phyloP scores from a whole-genome alignment of 768 basidiomycete species.

The Amyloporia xantha region DNA sequence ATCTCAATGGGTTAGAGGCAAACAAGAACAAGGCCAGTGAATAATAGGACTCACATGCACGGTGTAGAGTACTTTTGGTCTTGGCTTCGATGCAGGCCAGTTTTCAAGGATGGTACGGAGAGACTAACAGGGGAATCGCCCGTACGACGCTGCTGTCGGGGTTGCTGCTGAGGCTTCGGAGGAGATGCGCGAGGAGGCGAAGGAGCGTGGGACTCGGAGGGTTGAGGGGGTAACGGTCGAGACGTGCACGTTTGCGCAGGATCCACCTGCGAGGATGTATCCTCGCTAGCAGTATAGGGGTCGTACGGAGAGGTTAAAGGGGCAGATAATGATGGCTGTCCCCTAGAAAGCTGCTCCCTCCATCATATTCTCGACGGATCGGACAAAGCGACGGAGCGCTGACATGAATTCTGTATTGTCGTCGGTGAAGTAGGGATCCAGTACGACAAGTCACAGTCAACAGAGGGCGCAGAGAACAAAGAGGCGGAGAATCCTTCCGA shows the following conservation, averaged over 20 bases:
- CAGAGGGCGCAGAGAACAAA: conserved; percentile 21
- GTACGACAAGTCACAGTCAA: conserved; percentile 37
- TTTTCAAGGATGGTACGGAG: conserved; percentile 61
- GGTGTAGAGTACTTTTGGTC: conserved; percentile 79
- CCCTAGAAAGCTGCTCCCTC: conserved; percentile 64
- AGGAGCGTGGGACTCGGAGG: conserved; percentile 28
- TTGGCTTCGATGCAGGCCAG: conserved; percentile 72
- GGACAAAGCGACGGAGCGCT: too few relatives aligned
- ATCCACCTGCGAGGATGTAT: conserved; percentile 26
- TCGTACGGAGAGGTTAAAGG: conserved; percentile 24
- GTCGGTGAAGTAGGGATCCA: too few relatives aligned
- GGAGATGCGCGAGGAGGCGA: conserved; percentile 60
- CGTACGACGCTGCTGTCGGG: conserved; percentile 39
- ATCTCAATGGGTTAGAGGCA: too few relatives aligned
- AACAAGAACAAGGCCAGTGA: not conserved
- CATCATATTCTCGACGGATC: conserved; percentile 76
- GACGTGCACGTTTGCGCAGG: conserved; percentile 41
- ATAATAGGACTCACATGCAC: conserved; percentile 46
- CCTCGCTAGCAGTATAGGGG: conserved; percentile 23
- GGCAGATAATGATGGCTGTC: conserved; percentile 28
- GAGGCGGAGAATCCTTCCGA: conserved; percentile 19
- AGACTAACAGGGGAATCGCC: conserved; percentile 47
- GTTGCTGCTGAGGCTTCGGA: conserved; percentile 50
- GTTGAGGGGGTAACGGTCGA: conserved; percentile 60
- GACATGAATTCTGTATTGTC: too few relatives aligned